These are phyloP conservation scores for Drosera capensis DNA, from an alignment of 148 eudicot genomes.

Conservation along the genomic window DNA sequence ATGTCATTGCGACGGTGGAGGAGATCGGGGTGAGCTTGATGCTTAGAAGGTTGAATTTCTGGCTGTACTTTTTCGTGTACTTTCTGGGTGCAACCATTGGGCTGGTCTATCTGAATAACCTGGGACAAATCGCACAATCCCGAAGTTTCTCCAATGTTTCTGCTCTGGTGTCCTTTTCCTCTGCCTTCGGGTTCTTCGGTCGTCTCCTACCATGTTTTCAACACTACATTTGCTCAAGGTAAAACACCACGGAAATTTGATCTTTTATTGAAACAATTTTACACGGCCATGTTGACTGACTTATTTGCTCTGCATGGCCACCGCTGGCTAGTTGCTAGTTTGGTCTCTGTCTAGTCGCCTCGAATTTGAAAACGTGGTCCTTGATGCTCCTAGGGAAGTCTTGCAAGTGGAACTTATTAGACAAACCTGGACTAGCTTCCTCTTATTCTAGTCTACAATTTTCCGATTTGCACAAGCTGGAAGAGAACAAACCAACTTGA, in stretches of 20 bases:
- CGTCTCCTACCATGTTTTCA: constrained; percentile 62
- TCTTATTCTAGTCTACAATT: no score
- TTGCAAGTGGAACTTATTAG: no score
- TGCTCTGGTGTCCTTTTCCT: constrained; percentile 59
- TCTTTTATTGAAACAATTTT: no score
- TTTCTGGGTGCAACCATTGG: constrained; percentile 76
- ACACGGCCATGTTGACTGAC: background rate
- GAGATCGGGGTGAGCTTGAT: constrained; percentile 43
- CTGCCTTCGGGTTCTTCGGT: constrained; percentile 75
- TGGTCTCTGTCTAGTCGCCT: no score
- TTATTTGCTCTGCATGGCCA: background rate
- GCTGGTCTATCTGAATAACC: constrained; percentile 64
- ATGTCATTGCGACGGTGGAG: constrained; percentile 19
- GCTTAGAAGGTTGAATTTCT: constrained; percentile 57
- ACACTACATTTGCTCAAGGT: constrained; percentile 50
- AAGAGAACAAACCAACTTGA: no score
- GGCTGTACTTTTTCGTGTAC: constrained; percentile 69
- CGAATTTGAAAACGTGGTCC: no score
- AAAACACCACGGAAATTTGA: no score
- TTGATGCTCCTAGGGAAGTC: no score
- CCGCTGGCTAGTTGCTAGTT: no score
- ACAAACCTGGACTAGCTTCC: no score
- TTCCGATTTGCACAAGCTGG: no score
- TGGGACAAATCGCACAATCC: constrained; percentile 88
- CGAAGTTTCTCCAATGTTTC: constrained; percentile 47